A percentile compares a stretch with the other conserved stretches of the same genome.
Evolutionary conservation across 306 rosid species (phyloP).

Genomic region (Hippophae gyantsensis): DNA sequence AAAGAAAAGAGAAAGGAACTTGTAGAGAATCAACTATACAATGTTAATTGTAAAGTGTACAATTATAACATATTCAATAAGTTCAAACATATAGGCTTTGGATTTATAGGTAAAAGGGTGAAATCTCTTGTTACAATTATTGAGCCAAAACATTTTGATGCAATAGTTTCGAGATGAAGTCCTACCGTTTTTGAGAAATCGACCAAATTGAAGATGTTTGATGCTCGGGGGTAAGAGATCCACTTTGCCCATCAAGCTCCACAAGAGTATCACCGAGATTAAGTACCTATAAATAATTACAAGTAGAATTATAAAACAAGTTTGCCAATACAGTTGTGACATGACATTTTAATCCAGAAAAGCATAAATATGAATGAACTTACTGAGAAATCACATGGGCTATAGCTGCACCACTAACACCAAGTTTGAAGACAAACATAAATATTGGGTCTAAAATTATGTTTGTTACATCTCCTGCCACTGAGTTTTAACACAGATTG

Average conservation of each 20-base stretch:
- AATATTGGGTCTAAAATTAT: slow-evolving; percentile 76
- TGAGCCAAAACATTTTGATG: neutral
- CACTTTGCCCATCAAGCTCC: slow-evolving; percentile 58
- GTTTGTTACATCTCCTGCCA: slow-evolving; percentile 81
- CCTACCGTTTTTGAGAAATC: slow-evolving; percentile 67
- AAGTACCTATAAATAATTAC: slow-evolving; percentile 44
- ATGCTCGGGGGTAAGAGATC: slow-evolving; percentile 67
- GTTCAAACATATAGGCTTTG: neutral
- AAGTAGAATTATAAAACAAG: slow-evolving; percentile 1
- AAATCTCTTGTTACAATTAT: too few species aligned
- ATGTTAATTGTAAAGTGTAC: neutral
- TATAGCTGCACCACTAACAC: slow-evolving; percentile 87
- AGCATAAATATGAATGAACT: slow-evolving; percentile 16
- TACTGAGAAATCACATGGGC: slow-evolving; percentile 97
- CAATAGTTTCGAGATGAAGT: neutral
- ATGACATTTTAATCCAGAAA: neutral
- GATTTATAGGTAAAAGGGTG: too few species aligned
- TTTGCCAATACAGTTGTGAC: neutral
- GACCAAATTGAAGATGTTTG: slow-evolving; percentile 58
- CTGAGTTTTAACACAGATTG: slow-evolving; percentile 26
- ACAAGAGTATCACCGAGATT: slow-evolving; percentile 53
- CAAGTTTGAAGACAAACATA: slow-evolving; percentile 53
- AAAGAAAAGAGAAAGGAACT: slow-evolving; percentile 10
- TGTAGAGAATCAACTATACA: slow-evolving; percentile 14
- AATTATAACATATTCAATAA: neutral